Evolutionary conservation across 148 eudicot species (phyloP), one percentile per base, ranked within the genome.

Genomic region (Diospyros kaki): DNA sequence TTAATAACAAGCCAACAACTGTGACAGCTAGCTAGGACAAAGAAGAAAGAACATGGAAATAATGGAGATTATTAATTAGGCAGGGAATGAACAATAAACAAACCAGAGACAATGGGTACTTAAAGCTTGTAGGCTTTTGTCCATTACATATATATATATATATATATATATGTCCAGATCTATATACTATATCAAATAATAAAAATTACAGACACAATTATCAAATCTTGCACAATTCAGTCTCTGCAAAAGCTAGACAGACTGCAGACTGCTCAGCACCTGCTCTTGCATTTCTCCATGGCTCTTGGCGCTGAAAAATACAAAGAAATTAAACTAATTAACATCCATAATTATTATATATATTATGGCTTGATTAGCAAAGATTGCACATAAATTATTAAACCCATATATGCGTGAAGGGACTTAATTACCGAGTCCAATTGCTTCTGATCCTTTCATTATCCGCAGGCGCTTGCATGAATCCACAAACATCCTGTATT

Each of bases 371-470:
- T 1, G 12, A 44, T 17, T 14, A 46, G 5, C 45, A 42, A 9
- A 14, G 45, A 9, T 56, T n/a, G 38, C 8, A 9, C 61, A 58
- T 2, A 58, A 58, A 58, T 17, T 48, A 46, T 0, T 39, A 28
- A 4, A 0, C 39, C 18, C 9, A 46, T 68, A 17, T 41, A 68
- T 51, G 5, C 3, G 18, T 11, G 45, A 38, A 38, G 28, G 13
- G 3, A 63, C 79, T 64, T 28, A 28, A 28, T 28, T 82, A 89
- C 93, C 93, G 50, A 89, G 93, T 63, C 90, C 93, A 80, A 84
- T 84, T 5, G 93, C 93, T 71, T 89, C 93, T 1, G 93, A 87
- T 75, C 93, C 93, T 76, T 89, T 89, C 90, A 89, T 89, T 46
- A 89, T 85, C 28, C 93, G 90, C 62, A 89, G 54, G 66, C 93